Evolutionary conservation across 139 green algal species (phyloP).

Genomic region (Gonium pectorale): DNA sequence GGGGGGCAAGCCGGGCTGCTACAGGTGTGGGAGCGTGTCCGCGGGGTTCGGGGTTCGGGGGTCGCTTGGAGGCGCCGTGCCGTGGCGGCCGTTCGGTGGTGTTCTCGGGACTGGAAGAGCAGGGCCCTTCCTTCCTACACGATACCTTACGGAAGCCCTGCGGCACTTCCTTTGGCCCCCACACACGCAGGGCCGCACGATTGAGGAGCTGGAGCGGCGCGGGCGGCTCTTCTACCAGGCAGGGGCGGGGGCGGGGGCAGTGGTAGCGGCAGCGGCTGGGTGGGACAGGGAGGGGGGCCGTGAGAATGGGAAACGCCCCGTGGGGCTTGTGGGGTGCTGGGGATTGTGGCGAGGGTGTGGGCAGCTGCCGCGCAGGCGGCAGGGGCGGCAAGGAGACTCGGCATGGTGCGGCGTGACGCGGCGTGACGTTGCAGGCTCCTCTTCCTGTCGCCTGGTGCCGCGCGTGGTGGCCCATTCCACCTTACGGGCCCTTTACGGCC

Average conservation of each 20-base stretch:
- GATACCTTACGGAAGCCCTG: too few species aligned
- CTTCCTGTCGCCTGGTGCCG: too few species aligned
- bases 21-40: background rate
- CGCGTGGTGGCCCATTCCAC: too few species aligned
- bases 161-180: background rate
- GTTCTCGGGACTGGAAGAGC: background rate
- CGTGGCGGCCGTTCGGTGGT: background rate
- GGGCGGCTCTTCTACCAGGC: constrained; percentile 14
- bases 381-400: too few species aligned
- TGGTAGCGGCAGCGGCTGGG: background rate
- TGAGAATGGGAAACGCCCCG: too few species aligned
- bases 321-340: too few species aligned
- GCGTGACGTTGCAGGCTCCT: background rate
- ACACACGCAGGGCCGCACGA: background rate
- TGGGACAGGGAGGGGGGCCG: background rate
- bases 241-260: background rate
- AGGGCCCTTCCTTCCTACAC: background rate
- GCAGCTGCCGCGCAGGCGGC: too few species aligned
- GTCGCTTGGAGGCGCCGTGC: background rate
- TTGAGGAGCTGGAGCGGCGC: background rate
- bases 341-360: too few species aligned
- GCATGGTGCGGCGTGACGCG: too few species aligned
- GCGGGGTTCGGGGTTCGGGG: background rate
- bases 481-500: too few species aligned
- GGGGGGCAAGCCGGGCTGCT: too few species aligned